Conservation (phyloP, 352 stramenopile species). For the Pythium guiyangense region DNA sequence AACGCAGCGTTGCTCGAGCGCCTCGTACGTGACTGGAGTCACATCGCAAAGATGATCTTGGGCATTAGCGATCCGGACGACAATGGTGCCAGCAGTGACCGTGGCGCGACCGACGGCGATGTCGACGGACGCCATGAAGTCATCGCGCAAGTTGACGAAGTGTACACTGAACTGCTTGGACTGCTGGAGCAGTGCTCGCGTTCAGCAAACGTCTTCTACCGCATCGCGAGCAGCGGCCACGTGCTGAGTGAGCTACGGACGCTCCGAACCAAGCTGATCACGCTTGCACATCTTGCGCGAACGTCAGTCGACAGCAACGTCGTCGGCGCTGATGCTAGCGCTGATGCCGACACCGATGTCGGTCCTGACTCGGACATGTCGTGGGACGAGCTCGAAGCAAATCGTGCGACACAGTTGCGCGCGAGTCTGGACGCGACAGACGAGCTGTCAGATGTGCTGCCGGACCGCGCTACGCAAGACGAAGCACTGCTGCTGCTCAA, state of each 20-base stretch:
- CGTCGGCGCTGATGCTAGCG: too few species aligned
- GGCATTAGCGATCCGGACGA: too few species aligned
- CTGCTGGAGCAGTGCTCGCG: neutral
- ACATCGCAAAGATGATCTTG: too few species aligned
- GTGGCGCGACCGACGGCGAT: too few species aligned
- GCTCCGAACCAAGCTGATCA: too few species aligned
- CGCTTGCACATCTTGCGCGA: neutral
- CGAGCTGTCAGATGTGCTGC: neutral
- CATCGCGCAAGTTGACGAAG: too few species aligned
- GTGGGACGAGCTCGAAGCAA: neutral
- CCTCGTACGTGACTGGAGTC: too few species aligned
- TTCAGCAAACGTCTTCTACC: neutral
- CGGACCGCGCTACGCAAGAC: neutral
- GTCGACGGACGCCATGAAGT: too few species aligned
- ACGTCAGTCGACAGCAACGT: neutral
- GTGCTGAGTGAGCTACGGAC: neutral
- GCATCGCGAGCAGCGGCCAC: slow-evolving; percentile 1
- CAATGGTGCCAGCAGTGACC: too few species aligned
- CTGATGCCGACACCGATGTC: too few species aligned
- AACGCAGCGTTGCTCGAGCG: too few species aligned
- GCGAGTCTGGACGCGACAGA: neutral
- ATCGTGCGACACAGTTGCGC: neutral
- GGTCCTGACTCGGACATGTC: too few species aligned
- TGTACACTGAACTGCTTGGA: neutral
- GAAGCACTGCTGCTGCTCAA: neutral